phyloP scores from a whole-genome alignment of 2,329 filamentous ascomycete species.

The Mariannaea sp. region DNA sequence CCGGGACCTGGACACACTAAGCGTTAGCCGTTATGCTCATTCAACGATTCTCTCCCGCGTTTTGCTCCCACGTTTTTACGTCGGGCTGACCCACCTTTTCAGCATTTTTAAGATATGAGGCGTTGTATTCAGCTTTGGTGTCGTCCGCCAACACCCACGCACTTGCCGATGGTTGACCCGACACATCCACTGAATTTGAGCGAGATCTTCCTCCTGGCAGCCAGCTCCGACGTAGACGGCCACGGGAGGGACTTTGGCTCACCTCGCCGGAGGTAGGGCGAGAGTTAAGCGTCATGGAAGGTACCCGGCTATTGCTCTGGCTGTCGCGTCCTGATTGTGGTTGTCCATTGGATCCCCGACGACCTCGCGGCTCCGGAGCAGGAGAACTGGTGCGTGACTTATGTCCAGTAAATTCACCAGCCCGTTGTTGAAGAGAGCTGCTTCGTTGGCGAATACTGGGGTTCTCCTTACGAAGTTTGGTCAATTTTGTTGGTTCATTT shows the following conservation, averaged over 20 bases:
- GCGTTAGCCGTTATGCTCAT: conserved; percentile 22
- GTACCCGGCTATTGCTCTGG: conserved; percentile 40
- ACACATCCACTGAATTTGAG: conserved; percentile 52
- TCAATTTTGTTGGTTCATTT: conserved; percentile 28
- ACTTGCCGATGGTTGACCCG: conserved; percentile 29
- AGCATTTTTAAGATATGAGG: conserved; percentile 54
- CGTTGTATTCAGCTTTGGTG: conserved; percentile 60
- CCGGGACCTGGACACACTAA: conserved; percentile 58
- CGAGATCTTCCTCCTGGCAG: conserved; percentile 57
- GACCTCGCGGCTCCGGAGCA: conserved; percentile 45
- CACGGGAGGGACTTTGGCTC: conserved; percentile 52
- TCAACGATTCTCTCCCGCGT: no score
- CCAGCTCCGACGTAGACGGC: conserved; percentile 59
- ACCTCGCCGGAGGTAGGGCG: conserved; percentile 38
- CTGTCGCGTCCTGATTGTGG: conserved; percentile 38
- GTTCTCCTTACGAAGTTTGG: conserved; percentile 42
- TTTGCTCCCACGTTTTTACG: conserved; percentile 10
- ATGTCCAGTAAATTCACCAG: conserved; percentile 24
- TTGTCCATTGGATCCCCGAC: conserved; percentile 56
- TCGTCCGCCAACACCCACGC: conserved; percentile 63
- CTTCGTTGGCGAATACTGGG: conserved; percentile 40
- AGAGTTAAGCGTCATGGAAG: conserved; percentile 40
- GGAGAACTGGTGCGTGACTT: conserved; percentile 41
- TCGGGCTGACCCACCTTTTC: conserved; percentile 54
- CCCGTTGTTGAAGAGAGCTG: conserved; percentile 39